Evolutionary conservation across 1,139 yeast species (phyloP), one percentile per base, ranked within the genome.

Genomic region (Keqinozyma sinolaborantium): DNA sequence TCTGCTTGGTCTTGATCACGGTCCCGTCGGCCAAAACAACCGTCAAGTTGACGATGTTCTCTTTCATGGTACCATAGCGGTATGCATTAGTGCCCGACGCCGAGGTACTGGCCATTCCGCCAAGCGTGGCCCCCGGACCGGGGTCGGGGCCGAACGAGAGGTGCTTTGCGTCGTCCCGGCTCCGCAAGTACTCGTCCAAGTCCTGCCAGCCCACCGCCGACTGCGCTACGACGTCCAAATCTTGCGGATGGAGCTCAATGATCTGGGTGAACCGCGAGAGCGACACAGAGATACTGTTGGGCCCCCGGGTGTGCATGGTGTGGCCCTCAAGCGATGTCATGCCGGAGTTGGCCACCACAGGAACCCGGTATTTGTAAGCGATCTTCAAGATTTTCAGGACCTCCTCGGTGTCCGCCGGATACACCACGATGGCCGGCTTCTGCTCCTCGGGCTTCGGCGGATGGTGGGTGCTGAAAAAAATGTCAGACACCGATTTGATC

Each of bases 261-360:
- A 68, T 50, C 16, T 58, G 34, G 41, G 64, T 58, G 61, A 69
- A 51, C 26, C 58, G 46, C 12, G 53, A 47, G 38, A 68, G 66
- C 7, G 69, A 60, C 15, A 67, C 38, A 4, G 72, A 56, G 16
- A 68, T 53, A 36, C 68, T 58, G 32, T 53, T 40, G 6, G 70
- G 70, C 1, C 77, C 76, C 36, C 86, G 63, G 0, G 87, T 79
- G 26, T 88, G 86, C 51, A 83, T 78, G 50, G 74, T 81, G 38
- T 84, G 90, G 8, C 95, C 95, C 57, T 85, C 95, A 21, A 85
- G 62, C 0, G 94, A 82, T 0, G 95, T 84, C 38, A 88, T 83
- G 0, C 95, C 95, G 1, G 87, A 78, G 47, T 71, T 79, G 6
- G 95, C 87, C 15, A 83, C 77, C 11, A 84, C 70, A 0, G 95